A percentile compares a stretch with the other conserved stretches of the same genome.
Evolutionary conservation across 2,329 filamentous ascomycete genomes (phyloP).

Genomic region (Verticillium longisporum): DNA sequence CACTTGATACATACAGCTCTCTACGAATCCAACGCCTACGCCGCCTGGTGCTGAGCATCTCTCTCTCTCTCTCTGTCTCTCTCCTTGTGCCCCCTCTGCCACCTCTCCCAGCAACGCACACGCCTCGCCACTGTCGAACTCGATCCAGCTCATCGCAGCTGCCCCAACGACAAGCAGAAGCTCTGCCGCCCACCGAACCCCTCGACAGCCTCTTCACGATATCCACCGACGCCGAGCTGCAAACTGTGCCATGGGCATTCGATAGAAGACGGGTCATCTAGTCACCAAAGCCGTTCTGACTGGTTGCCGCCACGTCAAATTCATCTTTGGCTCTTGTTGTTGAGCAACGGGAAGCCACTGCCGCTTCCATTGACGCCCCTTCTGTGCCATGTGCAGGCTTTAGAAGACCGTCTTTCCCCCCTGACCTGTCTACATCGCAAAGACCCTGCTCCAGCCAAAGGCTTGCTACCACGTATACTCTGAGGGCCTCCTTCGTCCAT

Average conservation of each 20-base stretch:
- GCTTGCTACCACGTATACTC: background rate
- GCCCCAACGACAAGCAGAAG: background rate
- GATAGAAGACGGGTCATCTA: background rate
- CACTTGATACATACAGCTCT: background rate
- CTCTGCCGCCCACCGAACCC: background rate
- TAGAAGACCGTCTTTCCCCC: background rate
- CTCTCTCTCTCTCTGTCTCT: too few species aligned
- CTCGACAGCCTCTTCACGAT: background rate
- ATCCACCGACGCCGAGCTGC: background rate
- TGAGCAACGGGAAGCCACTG: background rate
- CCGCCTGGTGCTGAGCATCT: background rate
- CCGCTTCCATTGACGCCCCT: background rate
- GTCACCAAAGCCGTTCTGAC: background rate
- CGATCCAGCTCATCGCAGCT: background rate
- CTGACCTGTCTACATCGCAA: background rate
- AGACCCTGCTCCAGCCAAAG: background rate
- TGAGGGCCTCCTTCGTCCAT: background rate
- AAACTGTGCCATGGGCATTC: conserved; percentile 5
- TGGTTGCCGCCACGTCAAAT: background rate
- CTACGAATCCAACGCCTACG: background rate
- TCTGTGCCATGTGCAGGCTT: background rate
- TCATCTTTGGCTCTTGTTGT: background rate
- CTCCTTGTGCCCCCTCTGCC: background rate
- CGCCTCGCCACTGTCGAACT: background rate
- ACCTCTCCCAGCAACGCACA: background rate